Evolutionary conservation across 495 filamentous ascomycete genomes (phyloP).

Genomic region (Aspergillus egyptiacus): DNA sequence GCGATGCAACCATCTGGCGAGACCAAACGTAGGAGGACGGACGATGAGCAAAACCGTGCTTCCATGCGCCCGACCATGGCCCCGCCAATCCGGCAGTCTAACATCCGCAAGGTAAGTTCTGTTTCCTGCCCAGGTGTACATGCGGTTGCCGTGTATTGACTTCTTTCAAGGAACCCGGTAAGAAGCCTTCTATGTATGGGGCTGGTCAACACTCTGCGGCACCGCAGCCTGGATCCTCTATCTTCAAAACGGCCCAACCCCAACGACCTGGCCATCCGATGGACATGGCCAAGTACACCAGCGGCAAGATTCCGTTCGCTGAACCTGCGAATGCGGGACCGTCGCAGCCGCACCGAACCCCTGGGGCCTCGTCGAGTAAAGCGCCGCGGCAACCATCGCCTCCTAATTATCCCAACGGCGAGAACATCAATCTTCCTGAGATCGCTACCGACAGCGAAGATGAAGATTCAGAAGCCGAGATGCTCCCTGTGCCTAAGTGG

Average conservation of each 20-base stretch:
- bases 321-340: slow-evolving; percentile 51
- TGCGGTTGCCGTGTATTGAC: slow-evolving; percentile 18
- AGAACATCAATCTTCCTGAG: slow-evolving; percentile 79
- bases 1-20: slow-evolving; percentile 44
- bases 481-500: slow-evolving; percentile 68
- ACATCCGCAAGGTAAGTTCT: slow-evolving; percentile 43
- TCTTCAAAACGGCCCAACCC: slow-evolving; percentile 40
- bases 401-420: slow-evolving; percentile 74
- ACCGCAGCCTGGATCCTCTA: slow-evolving; percentile 36
- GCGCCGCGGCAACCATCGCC: slow-evolving; percentile 58
- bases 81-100: slow-evolving; percentile 77
- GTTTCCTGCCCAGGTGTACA: background rate
- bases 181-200: slow-evolving; percentile 58
- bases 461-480: slow-evolving; percentile 58
- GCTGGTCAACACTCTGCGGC: slow-evolving; percentile 49
- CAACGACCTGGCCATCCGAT: slow-evolving; percentile 59
- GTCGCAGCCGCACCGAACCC: slow-evolving; percentile 52
- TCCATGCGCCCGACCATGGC: slow-evolving; percentile 58
- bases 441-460: slow-evolving; percentile 85
- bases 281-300: slow-evolving; percentile 77
- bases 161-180: slow-evolving; percentile 47
- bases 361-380: slow-evolving; percentile 35
- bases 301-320: slow-evolving; percentile 84
- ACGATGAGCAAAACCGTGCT: slow-evolving; percentile 49
- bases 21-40: slow-evolving; percentile 52